Evolutionary conservation across 2,329 filamentous ascomycete species (phyloP), one percentile per base, ranked within the genome.

Genomic region (Xylaria polymorpha): DNA sequence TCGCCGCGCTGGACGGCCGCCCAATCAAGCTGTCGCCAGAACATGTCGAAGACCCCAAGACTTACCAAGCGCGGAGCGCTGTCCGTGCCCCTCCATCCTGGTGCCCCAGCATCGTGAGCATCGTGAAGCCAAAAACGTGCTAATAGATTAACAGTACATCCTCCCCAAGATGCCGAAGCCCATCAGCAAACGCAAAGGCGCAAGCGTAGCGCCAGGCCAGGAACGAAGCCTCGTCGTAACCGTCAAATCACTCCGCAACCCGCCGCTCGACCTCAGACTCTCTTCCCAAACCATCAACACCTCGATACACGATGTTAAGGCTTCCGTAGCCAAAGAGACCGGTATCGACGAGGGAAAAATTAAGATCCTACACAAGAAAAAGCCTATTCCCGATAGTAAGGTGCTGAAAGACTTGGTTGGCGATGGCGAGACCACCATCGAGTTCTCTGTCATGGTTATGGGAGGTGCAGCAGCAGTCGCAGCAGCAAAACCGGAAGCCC

Each of bases 391-490:
- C 0, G 94, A 97, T 76, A 88, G 86, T 73, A 96, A 95, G 83
- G 89, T 92, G 0, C 81, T 98, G 6, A 88, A 88, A 66, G 94
- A 97, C 67, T 78, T 97, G 0, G 74, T 94, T 1, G 85, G 84
- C 0, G 84, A 87, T 3, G 72, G 59, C 1, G 84, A 82, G 35
- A 85, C 74, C 73, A 80, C 74, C 1, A 84, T 95, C 0, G 94
- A 97, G 79, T 90, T 98, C 71, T 89, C 89, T 1, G 87, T 98
- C 64, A 98, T 98, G 94, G 86, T 98, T 22, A 89, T 97, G 78
- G 92, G 92, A 3, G 94, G 93, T 15, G 88, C 85, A 25, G 81
- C 83, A 25, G 79, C 82, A 29, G 79, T 81, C n/a, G 74, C 83
- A 46, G 78, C 69, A 0, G 78, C 73, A 44, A 77, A 77, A n/a